Conservation (phyloP, 345 rosid genomes). For the Arabidopsis thaliana region TAIR10.1 NC_003070.9:25411001-25411500, state of each 20-base stretch:
- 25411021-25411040: too few relatives aligned
- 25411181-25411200: background rate
- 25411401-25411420: background rate
- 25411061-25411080: too few relatives aligned
- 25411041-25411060: too few relatives aligned
- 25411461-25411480: background rate
- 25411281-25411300: too few relatives aligned
- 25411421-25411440: background rate
- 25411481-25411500: background rate
- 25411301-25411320: background rate
- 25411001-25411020: too few relatives aligned
- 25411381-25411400: background rate
- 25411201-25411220: background rate
- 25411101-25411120: too few relatives aligned
- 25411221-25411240: background rate
- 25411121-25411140: too few relatives aligned
- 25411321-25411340: background rate
- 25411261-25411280: too few relatives aligned
- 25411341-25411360: background rate
- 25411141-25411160: too few relatives aligned
- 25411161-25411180: background rate
- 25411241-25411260: background rate
- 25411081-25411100: too few relatives aligned
- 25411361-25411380: background rate
- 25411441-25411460: background rate